phyloP scores from a whole-genome alignment of 108 stramenopile species.

The Discostella stelligeroides region DNA sequence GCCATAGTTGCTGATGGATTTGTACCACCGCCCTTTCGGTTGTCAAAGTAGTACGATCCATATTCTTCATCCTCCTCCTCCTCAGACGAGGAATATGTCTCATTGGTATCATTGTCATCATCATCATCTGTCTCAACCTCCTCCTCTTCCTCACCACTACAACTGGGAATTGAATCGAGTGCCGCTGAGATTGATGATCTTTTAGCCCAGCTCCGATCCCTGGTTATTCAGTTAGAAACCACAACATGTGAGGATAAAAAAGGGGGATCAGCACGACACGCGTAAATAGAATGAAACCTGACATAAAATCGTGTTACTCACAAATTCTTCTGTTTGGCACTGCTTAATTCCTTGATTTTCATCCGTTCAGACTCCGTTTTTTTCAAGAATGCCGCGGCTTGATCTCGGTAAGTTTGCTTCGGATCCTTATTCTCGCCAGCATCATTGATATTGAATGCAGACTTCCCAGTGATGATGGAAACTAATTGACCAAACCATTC shows the following conservation, averaged over 20 bases:
- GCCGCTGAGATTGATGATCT: constrained; percentile 34
- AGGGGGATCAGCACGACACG: too few species aligned
- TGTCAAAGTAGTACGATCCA: constrained; percentile 11
- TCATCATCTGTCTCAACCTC: constrained; percentile 7
- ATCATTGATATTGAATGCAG: background rate
- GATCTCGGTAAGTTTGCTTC: constrained; percentile 32
- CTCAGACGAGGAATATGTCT: constrained; percentile 15
- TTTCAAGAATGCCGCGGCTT: constrained; percentile 26
- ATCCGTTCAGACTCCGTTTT: constrained; percentile 31
- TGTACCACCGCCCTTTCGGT: background rate
- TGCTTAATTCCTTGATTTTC: constrained; percentile 32
- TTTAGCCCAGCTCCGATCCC: constrained; percentile 33
- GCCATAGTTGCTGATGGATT: background rate
- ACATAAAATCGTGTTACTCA: constrained; percentile 8
- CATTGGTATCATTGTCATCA: background rate
- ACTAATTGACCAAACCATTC: constrained; percentile 21
- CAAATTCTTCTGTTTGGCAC: constrained; percentile 12
- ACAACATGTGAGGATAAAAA: background rate
- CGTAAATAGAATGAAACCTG: background rate
- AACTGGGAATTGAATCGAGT: constrained; percentile 36
- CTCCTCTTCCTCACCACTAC: constrained; percentile 32
- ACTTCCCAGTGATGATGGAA: constrained; percentile 4
- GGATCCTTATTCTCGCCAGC: constrained; percentile 8
- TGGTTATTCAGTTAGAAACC: background rate
- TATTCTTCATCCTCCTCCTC: constrained; percentile 37